These are phyloP conservation scores for Erodium moschatum DNA, from an alignment of 441 rosid genomes.

Conservation along the genomic window DNA sequence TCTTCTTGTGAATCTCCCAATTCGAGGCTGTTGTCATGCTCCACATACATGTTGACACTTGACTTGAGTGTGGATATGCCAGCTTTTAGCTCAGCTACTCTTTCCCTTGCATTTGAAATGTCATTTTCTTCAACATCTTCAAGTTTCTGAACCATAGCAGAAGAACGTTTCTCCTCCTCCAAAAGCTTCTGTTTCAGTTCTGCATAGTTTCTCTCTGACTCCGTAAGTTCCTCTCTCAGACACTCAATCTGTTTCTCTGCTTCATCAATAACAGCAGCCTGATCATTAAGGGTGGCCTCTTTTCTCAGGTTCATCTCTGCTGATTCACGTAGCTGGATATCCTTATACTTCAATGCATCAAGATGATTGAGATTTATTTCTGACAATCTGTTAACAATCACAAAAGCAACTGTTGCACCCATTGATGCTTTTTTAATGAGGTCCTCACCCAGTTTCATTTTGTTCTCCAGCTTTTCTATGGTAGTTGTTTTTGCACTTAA, in stretches of 20 bases:
- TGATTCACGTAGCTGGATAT: conserved; percentile 40
- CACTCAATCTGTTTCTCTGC: conserved; percentile 38
- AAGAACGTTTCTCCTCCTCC: conserved; percentile 44
- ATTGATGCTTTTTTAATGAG: conserved; percentile 41
- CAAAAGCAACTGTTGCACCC: conserved; percentile 78
- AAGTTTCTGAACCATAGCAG: conserved; percentile 47
- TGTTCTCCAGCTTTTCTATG: conserved; percentile 45
- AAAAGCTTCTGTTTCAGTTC: conserved; percentile 37
- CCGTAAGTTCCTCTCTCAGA: conserved; percentile 42
- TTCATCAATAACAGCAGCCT: conserved; percentile 33
- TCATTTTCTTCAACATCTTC: conserved; percentile 52
- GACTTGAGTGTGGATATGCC: conserved; percentile 58
- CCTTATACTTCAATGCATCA: conserved; percentile 45
- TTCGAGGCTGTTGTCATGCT: conserved; percentile 31
- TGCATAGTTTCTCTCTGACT: conserved; percentile 38
- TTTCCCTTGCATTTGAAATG: conserved; percentile 49
- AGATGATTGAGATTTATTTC: conserved; percentile 40
- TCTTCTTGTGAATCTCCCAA: conserved; percentile 24
- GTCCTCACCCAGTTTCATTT: conserved; percentile 47
- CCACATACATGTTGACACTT: conserved; percentile 38
- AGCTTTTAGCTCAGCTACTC: conserved; percentile 53
- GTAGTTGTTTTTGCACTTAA: conserved; percentile 41
- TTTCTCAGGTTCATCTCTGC: conserved; percentile 34
- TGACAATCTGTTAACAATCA: conserved; percentile 61
- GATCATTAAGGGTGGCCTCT: conserved; percentile 36